Evolutionary conservation across 2,329 filamentous ascomycete species (phyloP), one percentile per base, ranked within the genome.

Genomic region (Fusarium paranaense): DNA sequence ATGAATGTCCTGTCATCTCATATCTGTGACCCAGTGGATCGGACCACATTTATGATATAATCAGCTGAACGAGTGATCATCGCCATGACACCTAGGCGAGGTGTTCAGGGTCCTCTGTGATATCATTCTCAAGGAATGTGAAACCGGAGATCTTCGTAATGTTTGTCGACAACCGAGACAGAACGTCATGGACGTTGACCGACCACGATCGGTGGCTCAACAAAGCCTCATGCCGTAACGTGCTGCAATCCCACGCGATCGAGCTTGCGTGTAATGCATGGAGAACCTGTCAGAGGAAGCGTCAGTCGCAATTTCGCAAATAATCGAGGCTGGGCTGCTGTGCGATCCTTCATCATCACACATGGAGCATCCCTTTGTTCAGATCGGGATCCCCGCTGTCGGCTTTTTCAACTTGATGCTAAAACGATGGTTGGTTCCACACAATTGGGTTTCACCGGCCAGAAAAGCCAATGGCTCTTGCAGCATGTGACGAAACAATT

Each of bases 41-140:
- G 72, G 62, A 62, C 73, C 72, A 71, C 70, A 72, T 56, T 71
- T 71, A 75, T 75, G 72, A 75, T 71, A 60, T 66, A 73, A 69
- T 67, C 32, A 67, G 50, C 33, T 11, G 27, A 65, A 16, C 33
- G 47, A 42, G 20, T 27, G 67, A 71, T 75, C 72, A 57, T 69
- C 72, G 42, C 42, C 14, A 38, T 42, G 62, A 67, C 38, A 59
- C 42, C 58, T 62, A 25, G 7, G 11, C 65, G 42, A 54, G 50
- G 11, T 22, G 37, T 27, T 40, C 40, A 64, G 56, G 38, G 72
- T 59, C 60, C 20, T 47, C 35, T 38, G 66, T 75, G 70, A 75
- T 75, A 75, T 75, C 72, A 73, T 75, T 2, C n/a, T 18, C 25
- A 52, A 52, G 38, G 18, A 56, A 75, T 37, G 38, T 75, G 72